Evolutionary conservation across 371 early-diverging fungal genomes (phyloP).

Genomic region (Mucor lusitanicus): DNA sequence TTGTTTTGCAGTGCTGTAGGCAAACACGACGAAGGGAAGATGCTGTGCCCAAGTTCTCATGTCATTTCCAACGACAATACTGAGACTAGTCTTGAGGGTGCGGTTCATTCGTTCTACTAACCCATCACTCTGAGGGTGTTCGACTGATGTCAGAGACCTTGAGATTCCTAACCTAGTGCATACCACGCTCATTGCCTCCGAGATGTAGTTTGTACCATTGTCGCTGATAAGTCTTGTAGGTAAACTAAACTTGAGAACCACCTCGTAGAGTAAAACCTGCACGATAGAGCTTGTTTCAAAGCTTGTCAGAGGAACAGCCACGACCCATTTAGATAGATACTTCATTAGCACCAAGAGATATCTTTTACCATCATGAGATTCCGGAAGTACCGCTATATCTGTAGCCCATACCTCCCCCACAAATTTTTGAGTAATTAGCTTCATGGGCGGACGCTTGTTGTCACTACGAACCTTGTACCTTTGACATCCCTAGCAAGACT

Average conservation of each 20-base stretch:
- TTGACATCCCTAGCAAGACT: constrained; percentile 1
- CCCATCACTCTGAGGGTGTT: constrained; percentile 23
- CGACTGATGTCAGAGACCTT: constrained; percentile 12
- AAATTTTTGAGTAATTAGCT: background rate
- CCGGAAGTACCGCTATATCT: constrained; percentile 22
- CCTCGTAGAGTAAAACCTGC: background rate
- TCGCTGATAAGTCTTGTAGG: background rate
- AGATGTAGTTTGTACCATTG: constrained; percentile 2
- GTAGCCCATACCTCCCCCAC: constrained; percentile 25
- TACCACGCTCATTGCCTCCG: constrained; percentile 14
- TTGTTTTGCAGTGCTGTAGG: constrained; percentile 10
- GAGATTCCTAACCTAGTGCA: constrained; percentile 8
- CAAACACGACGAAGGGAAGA: too few species aligned
- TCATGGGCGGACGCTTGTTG: constrained; percentile 1
- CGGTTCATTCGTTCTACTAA: constrained; percentile 23
- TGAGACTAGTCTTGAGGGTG: constrained; percentile 13
- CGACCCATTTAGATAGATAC: constrained; percentile 19
- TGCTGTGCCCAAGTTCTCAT: constrained; percentile 6
- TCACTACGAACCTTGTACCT: constrained; percentile 6
- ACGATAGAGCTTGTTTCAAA: background rate
- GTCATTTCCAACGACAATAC: constrained; percentile 5
- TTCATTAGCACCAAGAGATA: constrained; percentile 25
- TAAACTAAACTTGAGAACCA: background rate
- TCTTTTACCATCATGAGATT: constrained; percentile 5
- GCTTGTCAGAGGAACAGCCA: constrained; percentile 10